Conservation (phyloP, 768 basidiomycete species). For the Trametes cingulata region DNA sequence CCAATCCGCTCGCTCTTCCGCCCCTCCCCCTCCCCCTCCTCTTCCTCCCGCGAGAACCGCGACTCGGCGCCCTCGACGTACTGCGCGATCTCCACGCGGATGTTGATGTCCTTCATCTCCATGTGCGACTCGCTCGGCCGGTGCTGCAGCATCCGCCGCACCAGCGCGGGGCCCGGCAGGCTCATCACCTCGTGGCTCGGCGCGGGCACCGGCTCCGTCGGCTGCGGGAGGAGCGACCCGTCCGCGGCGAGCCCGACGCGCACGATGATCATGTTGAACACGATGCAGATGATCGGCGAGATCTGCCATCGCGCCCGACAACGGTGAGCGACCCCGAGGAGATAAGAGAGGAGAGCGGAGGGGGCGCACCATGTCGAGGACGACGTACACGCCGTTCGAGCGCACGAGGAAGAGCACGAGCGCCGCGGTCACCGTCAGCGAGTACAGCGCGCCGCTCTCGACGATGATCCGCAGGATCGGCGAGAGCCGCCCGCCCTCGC, state of each 20-base stretch:
- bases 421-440: neutral
- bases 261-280: conserved; percentile 19
- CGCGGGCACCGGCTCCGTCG: neutral
- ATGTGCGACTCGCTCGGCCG: neutral
- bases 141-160: conserved; percentile 5
- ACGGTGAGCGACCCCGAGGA: too few species aligned
- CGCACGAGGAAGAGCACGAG: conserved; percentile 6
- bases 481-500: neutral
- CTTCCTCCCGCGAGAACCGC: neutral
- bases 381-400: conserved; percentile 5
- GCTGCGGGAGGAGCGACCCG: neutral
- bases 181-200: neutral
- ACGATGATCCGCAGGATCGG: conserved; percentile 14
- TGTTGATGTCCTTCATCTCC: conserved; percentile 15
- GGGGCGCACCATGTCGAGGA: conserved; percentile 13
- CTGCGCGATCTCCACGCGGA: conserved; percentile 15
- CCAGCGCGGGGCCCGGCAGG: neutral
- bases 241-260: conserved; percentile 8
- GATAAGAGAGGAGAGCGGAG: too few species aligned
- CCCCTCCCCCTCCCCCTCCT: neutral
- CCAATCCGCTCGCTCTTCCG: neutral
- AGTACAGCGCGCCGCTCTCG: conserved; percentile 14
- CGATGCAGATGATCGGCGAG: conserved; percentile 12
- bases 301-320: too few species aligned
- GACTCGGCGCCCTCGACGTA: conserved; percentile 3